Conservation (phyloP, 257 asterid species). For the Anisodus acutangulus region DNA sequence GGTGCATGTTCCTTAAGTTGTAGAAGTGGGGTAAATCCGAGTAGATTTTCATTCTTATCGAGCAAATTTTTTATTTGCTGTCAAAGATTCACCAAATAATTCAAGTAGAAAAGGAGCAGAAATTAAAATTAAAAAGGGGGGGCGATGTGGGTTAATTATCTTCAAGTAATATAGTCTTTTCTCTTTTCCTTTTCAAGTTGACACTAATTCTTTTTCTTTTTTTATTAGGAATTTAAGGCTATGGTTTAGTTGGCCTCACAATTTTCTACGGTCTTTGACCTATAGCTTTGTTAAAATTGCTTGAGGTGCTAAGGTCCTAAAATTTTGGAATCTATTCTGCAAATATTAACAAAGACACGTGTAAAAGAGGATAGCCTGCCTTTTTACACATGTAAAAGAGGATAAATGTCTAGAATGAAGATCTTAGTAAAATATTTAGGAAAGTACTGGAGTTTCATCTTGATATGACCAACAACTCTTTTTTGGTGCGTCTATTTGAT, state of each 20-base stretch:
- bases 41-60: slow-evolving; percentile 22
- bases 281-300: no score
- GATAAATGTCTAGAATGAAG: no score
- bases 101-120: slow-evolving; percentile 19
- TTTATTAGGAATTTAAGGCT: not conserved
- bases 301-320: no score
- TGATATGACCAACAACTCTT: no score
- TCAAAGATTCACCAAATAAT: slow-evolving; percentile 22
- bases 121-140: slow-evolving; percentile 14
- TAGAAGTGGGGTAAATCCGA: slow-evolving; percentile 6
- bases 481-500: no score
- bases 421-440: no score
- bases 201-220: no score
- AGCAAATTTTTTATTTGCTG: not conserved
- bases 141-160: not conserved
- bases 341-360: no score
- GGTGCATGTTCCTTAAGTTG: slow-evolving; percentile 15
- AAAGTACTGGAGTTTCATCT: no score
- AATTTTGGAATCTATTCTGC: no score
- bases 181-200: not conserved
- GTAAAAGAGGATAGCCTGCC: no score
- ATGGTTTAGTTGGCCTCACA: not conserved
- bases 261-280: not conserved
- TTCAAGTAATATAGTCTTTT: not conserved
- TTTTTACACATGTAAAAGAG: no score